phyloP scores from a whole-genome alignment of 495 filamentous ascomycete species.

The Hypoxylon intermedium region DNA sequence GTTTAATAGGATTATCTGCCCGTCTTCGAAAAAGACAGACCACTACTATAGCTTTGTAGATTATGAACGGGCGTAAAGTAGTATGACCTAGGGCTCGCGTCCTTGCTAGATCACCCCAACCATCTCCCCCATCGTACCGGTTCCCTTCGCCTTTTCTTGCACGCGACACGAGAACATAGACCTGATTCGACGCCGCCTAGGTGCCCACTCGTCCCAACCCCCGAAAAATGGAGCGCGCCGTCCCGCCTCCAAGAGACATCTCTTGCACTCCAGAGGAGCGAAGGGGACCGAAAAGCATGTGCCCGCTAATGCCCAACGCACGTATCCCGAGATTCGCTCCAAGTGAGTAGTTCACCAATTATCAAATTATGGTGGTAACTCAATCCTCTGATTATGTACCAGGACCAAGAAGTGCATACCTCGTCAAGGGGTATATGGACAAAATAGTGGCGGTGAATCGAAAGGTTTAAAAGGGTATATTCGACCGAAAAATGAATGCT shows the following conservation, averaged over 20 bases:
- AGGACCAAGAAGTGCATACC: slow-evolving; percentile 8
- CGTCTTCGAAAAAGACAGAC: neutral
- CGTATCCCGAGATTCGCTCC: neutral
- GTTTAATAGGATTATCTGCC: slow-evolving; percentile 23
- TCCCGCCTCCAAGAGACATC: neutral
- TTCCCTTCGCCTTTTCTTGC: neutral
- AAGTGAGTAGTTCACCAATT: slow-evolving; percentile 6
- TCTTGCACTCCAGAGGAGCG: slow-evolving; percentile 2
- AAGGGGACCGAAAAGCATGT: neutral
- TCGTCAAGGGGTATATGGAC: slow-evolving; percentile 28
- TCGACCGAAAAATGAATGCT: slow-evolving; percentile 24
- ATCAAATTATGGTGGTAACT: slow-evolving; percentile 30
- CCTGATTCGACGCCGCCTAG: neutral
- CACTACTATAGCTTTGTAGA: slow-evolving; percentile 2
- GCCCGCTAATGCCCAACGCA: slow-evolving; percentile 17
- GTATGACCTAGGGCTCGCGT: slow-evolving; percentile 11
- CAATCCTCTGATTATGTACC: slow-evolving; percentile 21
- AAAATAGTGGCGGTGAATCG: slow-evolving; percentile 15
- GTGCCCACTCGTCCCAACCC: neutral
- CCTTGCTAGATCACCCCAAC: slow-evolving; percentile 9
- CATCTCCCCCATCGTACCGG: neutral
- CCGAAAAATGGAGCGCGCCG: neutral
- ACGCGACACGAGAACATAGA: neutral
- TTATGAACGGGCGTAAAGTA: slow-evolving; percentile 4
- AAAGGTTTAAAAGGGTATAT: slow-evolving; percentile 33